phyloP scores from a whole-genome alignment of 1,284 basidiomycete species.

The Pseudozyma tsukubaensis region DNA sequence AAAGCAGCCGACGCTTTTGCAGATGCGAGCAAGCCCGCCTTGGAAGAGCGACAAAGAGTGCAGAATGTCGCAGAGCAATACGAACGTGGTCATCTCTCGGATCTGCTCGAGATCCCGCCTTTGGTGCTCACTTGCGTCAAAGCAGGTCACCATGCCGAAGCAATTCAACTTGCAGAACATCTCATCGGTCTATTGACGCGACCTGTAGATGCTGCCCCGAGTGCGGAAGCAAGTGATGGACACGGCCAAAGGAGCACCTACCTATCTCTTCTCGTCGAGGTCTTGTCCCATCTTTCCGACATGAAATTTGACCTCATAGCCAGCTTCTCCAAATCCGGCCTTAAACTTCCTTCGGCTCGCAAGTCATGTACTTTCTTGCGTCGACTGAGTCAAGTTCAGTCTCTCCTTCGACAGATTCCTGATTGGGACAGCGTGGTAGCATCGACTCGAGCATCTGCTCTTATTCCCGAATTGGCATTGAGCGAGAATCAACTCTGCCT shows the following conservation, averaged over 20 bases:
- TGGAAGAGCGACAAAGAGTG: slow-evolving; percentile 23
- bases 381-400: slow-evolving; percentile 74
- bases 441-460: background rate
- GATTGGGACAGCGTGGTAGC: slow-evolving; percentile 6
- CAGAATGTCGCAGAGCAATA: slow-evolving; percentile 44
- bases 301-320: slow-evolving; percentile 77
- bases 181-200: slow-evolving; percentile 72
- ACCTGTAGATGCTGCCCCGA: background rate
- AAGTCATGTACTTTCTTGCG: slow-evolving; percentile 86
- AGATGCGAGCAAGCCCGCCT: slow-evolving; percentile 17
- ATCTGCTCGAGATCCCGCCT: slow-evolving; percentile 87
- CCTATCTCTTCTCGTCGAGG: slow-evolving; percentile 79
- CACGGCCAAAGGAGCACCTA: slow-evolving; percentile 26
- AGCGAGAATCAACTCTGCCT: slow-evolving; percentile 77
- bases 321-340: slow-evolving; percentile 79
- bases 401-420: slow-evolving; percentile 13
- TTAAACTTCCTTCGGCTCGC: slow-evolving; percentile 88
- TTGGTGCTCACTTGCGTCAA: slow-evolving; percentile 91
- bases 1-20: slow-evolving; percentile 26
- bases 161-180: slow-evolving; percentile 82
- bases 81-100: slow-evolving; percentile 86
- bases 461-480: slow-evolving; percentile 66
- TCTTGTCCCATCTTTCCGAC: slow-evolving; percentile 77
- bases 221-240: background rate
- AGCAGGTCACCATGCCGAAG: slow-evolving; percentile 89